phyloP scores from a whole-genome alignment of 2,329 filamentous ascomycete genomes.

The Cytospora paraplurivora region DNA sequence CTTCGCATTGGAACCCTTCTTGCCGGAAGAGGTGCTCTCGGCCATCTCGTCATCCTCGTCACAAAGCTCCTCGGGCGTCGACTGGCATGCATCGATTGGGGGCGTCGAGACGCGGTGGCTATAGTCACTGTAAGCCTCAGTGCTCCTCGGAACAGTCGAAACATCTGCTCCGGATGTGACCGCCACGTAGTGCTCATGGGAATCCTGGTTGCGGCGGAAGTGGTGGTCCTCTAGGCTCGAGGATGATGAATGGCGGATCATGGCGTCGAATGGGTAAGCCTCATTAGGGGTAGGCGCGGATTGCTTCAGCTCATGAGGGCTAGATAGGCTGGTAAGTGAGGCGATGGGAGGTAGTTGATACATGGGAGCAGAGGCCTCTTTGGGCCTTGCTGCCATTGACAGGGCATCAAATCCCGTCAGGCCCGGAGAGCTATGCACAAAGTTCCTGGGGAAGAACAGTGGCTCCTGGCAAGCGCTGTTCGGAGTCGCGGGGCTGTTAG shows the following conservation, averaged over 20 bases:
- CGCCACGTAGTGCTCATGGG: slow-evolving; percentile 12
- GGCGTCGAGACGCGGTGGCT: slow-evolving; percentile 12
- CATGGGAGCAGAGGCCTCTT: slow-evolving; percentile 36
- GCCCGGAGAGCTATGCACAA: neutral
- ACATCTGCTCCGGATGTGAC: slow-evolving; percentile 2
- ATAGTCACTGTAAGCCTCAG: slow-evolving; percentile 9
- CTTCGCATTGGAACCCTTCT: slow-evolving; percentile 24
- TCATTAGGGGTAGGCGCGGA: slow-evolving; percentile 12
- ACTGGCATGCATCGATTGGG: neutral
- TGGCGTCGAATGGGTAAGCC: slow-evolving; percentile 21
- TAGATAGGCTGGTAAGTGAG: slow-evolving; percentile 22
- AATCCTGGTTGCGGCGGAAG: slow-evolving; percentile 15
- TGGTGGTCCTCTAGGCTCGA: slow-evolving; percentile 21
- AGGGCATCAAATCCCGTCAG: slow-evolving; percentile 37
- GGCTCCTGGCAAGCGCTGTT: slow-evolving; percentile 42
- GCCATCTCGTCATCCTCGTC: slow-evolving; percentile 51
- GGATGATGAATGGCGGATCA: slow-evolving; percentile 10
- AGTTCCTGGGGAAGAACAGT: slow-evolving; percentile 5
- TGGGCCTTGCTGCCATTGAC: slow-evolving; percentile 42
- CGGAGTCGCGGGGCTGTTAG: slow-evolving; percentile 59
- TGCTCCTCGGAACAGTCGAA: slow-evolving; percentile 1
- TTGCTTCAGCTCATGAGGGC: slow-evolving; percentile 13
- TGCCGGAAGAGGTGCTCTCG: slow-evolving; percentile 11
- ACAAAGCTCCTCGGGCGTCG: slow-evolving; percentile 4
- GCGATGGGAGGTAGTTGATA: slow-evolving; percentile 30